Evolutionary conservation across 371 early-diverging fungal species (phyloP), one percentile per base, ranked within the genome.

Genomic region (Mycotypha africana): DNA sequence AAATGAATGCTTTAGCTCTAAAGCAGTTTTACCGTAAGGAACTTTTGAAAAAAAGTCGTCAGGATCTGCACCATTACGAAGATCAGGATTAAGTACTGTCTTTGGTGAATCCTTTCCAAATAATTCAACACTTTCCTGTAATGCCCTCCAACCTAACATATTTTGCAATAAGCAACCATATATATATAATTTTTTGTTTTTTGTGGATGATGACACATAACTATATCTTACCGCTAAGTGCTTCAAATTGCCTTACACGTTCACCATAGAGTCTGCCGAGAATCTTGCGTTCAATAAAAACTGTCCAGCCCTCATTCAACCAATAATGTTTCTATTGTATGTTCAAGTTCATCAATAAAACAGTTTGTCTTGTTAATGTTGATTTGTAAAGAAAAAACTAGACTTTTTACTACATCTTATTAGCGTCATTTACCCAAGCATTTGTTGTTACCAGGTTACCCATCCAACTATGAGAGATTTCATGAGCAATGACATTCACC

Each of bases 291-390:
- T 97, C 97, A 39, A 94, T 70, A 56, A 89, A 96, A 34, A 95
- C 85, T 15, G 95, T 94, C 82, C 89, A 93, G 43, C 96, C 95
- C 70, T 96, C 95, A 57, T 95, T 96, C 41, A 95, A 70, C 94
- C 92, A 91, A 46, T 91, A 89, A 58, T 85, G 81, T 57, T 84
- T 81, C 61, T 65, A 45, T 28, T 41, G 1, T 12, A 3, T 8
- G 31, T 8, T n/a, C n/a, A n/a, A n/a, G n/a, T n/a, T n/a, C n/a
- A n/a, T n/a, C n/a, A n/a, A n/a, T n/a, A n/a, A n/a, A n/a, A n/a
- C n/a, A n/a, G n/a, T n/a, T n/a, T n/a, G n/a, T n/a, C n/a, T n/a
- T n/a, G n/a, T n/a, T n/a, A n/a, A 12, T 28, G 34, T 33, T 33
- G n/a, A 4, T n/a, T 33, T 33, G 34, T 33, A 6, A 33, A 15